Percentiles rank a stretch among this genome's conserved stretches.
Conservation (phyloP, 2,329 filamentous ascomycete genomes). For the Pleomassaria siparia region DNA sequence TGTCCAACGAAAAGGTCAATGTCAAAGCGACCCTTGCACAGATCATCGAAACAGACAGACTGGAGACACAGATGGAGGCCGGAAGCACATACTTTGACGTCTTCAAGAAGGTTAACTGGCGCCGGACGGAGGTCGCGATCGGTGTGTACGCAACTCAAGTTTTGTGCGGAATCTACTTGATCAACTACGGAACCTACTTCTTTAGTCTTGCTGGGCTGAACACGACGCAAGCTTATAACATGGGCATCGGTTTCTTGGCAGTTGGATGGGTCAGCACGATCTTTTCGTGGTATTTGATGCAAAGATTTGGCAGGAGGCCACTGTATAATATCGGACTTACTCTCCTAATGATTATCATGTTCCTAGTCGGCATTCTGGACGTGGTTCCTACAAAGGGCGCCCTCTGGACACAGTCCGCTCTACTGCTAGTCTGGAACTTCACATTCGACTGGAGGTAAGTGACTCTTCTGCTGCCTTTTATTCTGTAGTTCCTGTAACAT, state of each 20-base stretch:
- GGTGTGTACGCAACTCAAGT: slow-evolving; percentile 49
- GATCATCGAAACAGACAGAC: slow-evolving; percentile 81
- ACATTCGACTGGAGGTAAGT: slow-evolving; percentile 64
- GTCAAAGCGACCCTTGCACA: slow-evolving; percentile 67
- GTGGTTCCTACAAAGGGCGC: slow-evolving; percentile 47
- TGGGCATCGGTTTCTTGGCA: slow-evolving; percentile 55
- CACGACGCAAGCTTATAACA: slow-evolving; percentile 40
- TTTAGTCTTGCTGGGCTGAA: slow-evolving; percentile 45
- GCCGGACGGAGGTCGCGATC: slow-evolving; percentile 70
- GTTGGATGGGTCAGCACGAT: slow-evolving; percentile 75
- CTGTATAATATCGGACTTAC: slow-evolving; percentile 67
- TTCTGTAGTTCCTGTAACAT: neutral
- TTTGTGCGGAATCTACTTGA: slow-evolving; percentile 45
- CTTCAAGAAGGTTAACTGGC: slow-evolving; percentile 73
- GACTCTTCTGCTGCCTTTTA: neutral
- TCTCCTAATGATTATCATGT: slow-evolving; percentile 61
- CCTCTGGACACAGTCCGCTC: slow-evolving; percentile 46
- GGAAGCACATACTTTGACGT: slow-evolving; percentile 77
- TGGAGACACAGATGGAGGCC: slow-evolving; percentile 59
- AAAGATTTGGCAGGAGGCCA: slow-evolving; percentile 70
- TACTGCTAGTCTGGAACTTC: slow-evolving; percentile 51
- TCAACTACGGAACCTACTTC: slow-evolving; percentile 49
- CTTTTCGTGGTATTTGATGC: slow-evolving; percentile 76
- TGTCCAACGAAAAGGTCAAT: slow-evolving; percentile 56
- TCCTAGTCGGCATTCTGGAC: slow-evolving; percentile 79